Conservation (phyloP, 2,329 filamentous ascomycete genomes). For the Tolypocladium endophyticum region DNA sequence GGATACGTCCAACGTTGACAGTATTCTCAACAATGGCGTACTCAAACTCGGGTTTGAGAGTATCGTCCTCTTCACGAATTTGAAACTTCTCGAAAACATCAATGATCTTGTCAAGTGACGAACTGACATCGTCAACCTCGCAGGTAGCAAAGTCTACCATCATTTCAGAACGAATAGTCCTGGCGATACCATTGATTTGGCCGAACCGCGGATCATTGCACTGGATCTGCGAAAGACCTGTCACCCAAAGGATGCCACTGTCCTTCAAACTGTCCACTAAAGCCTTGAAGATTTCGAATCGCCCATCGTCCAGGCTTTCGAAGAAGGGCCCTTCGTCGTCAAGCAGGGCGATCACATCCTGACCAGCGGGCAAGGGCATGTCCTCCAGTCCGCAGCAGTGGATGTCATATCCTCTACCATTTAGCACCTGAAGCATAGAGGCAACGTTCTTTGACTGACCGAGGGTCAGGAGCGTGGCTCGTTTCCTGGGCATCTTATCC, state of each 20-base stretch:
- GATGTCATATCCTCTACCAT: not conserved
- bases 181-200: conserved; percentile 11
- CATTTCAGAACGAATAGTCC: conserved; percentile 17
- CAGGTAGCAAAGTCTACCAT: conserved; percentile 14
- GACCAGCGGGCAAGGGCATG: not conserved
- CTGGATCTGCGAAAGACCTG: conserved; percentile 10
- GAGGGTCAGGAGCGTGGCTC: not conserved
- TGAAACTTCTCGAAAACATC: not conserved
- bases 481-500: not conserved
- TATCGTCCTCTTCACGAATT: not conserved
- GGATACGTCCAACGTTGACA: not conserved
- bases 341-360: conserved; percentile 4
- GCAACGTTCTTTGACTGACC: not conserved
- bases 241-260: conserved; percentile 17
- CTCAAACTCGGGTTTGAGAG: not conserved
- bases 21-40: not conserved
- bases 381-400: not conserved
- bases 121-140: conserved; percentile 9
- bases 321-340: conserved; percentile 6
- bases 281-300: not conserved
- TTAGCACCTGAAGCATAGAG: not conserved
- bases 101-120: not conserved
- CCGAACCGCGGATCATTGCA: conserved; percentile 17
- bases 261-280: not conserved
- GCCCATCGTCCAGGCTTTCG: not conserved